Conservation (phyloP, 2,329 filamentous ascomycete species). For the Cladosporium sp. region DNA sequence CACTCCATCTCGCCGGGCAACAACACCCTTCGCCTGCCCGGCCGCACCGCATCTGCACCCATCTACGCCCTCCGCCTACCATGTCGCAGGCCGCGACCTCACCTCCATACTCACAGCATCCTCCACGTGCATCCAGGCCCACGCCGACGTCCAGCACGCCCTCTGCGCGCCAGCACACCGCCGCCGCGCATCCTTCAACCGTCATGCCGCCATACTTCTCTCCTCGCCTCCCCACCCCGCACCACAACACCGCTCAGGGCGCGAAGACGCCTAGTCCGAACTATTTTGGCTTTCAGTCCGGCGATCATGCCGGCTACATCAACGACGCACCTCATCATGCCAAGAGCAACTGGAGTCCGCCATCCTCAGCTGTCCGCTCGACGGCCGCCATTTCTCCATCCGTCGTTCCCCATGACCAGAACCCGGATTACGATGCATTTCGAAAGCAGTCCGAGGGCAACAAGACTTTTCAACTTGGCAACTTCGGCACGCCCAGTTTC, state of each 20-base stretch:
- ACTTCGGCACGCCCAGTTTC: slow-evolving; percentile 33
- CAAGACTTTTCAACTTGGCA: slow-evolving; percentile 44
- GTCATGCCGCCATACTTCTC: slow-evolving; percentile 26
- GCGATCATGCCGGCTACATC: slow-evolving; percentile 53
- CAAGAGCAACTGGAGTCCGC: slow-evolving; percentile 68
- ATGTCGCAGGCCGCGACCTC: slow-evolving; percentile 23
- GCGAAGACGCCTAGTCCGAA: slow-evolving; percentile 59
- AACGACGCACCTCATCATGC: slow-evolving; percentile 43
- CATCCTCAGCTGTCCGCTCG: slow-evolving; percentile 63
- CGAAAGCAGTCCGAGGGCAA: slow-evolving; percentile 60
- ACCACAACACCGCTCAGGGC: slow-evolving; percentile 9
- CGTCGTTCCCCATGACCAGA: slow-evolving; percentile 64
- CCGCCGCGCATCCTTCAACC: neutral
- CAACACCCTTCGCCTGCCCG: no score
- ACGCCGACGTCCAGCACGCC: neutral
- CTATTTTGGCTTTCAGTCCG: slow-evolving; percentile 74
- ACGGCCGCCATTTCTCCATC: slow-evolving; percentile 63
- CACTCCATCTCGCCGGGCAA: no score
- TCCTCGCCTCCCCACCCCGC: slow-evolving; percentile 19
- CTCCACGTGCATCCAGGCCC: neutral
- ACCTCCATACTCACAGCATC: slow-evolving; percentile 15
- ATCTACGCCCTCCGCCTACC: neutral
- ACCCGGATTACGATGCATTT: slow-evolving; percentile 78
- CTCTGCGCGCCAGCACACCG: slow-evolving; percentile 1
- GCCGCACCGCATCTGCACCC: no score